These are phyloP conservation scores for Cryptomeria japonica DNA, from an alignment of 75 land plant genomes.

Conservation along the genomic window DNA sequence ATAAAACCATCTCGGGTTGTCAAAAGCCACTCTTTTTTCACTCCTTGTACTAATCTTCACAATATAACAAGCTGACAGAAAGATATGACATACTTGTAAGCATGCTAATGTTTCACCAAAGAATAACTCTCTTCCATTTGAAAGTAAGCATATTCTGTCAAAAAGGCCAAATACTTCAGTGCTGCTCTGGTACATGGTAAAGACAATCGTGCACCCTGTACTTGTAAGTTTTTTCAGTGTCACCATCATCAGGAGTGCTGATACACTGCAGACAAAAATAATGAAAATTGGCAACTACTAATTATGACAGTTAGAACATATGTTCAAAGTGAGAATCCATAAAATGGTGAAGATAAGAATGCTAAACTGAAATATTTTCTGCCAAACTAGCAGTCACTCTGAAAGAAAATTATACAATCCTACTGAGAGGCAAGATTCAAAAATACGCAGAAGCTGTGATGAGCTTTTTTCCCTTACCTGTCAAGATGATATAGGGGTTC, in stretches of 20 bases:
- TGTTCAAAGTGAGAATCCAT: not conserved
- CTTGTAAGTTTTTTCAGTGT: constrained; percentile 82
- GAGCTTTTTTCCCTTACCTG: constrained; percentile 32
- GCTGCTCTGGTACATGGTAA: constrained; percentile 75
- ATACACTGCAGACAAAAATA: constrained; percentile 51
- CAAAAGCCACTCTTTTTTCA: not conserved
- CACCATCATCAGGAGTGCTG: constrained; percentile 78
- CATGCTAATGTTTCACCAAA: constrained; percentile 87
- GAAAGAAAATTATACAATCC: not conserved
- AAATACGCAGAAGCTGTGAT: not conserved
- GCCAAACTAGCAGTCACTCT: not conserved
- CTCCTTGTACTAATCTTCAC: not conserved
- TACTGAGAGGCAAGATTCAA: not conserved
- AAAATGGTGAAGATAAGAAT: not conserved
- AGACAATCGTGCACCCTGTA: constrained; percentile 74
- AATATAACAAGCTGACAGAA: not conserved
- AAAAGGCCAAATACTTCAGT: constrained; percentile 85
- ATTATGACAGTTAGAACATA: not conserved
- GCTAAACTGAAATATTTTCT: not conserved
- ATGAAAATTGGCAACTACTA: not conserved
- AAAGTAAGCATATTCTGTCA: constrained; percentile 82
- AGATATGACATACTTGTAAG: constrained; percentile 52
- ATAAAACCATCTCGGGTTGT: no score
- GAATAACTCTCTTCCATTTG: constrained; percentile 81
- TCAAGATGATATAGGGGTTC: constrained; percentile 78